phyloP scores from a whole-genome alignment of 2,329 filamentous ascomycete genomes.

The Scolecobasidium constrictum region DNA sequence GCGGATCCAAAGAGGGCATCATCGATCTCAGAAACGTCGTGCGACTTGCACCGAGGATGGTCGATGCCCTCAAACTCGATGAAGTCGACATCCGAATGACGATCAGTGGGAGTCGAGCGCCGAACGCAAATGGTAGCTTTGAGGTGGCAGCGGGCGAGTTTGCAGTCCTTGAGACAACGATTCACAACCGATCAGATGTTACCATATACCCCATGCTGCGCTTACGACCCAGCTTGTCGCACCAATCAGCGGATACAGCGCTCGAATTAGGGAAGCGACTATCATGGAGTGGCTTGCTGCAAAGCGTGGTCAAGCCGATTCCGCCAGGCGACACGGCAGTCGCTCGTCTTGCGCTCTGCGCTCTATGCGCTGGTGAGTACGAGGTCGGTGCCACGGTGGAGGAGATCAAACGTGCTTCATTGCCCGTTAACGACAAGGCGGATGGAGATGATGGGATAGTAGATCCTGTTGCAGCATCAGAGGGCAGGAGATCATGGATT shows the following conservation, averaged over 20 bases:
- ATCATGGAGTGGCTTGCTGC: conserved; percentile 74
- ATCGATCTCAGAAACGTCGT: conserved; percentile 65
- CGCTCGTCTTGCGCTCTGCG: conserved; percentile 58
- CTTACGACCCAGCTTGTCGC: conserved; percentile 64
- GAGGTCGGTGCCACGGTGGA: conserved; percentile 74
- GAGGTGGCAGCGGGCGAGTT: conserved; percentile 49
- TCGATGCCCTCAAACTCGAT: conserved; percentile 71
- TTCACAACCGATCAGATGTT: conserved; percentile 62
- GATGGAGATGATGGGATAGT: too few relatives aligned
- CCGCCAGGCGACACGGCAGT: conserved; percentile 47
- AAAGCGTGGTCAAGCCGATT: conserved; percentile 59
- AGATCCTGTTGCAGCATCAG: conserved; percentile 1
- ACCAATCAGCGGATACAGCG: conserved; percentile 60
- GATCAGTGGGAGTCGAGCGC: background rate
- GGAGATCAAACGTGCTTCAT: conserved; percentile 57
- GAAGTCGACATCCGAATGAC: conserved; percentile 42
- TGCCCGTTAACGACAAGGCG: too few relatives aligned
- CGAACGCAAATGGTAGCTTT: conserved; percentile 31
- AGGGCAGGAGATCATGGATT: conserved; percentile 22
- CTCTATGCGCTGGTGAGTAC: conserved; percentile 70
- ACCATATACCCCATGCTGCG: conserved; percentile 64
- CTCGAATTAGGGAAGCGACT: conserved; percentile 75
- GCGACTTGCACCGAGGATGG: conserved; percentile 64
- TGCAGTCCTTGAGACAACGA: conserved; percentile 54
- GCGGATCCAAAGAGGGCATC: conserved; percentile 39